These are phyloP conservation scores for Crithidia acanthocephali DNA, from an alignment of 208 protist species.

Conservation along the genomic window DNA sequence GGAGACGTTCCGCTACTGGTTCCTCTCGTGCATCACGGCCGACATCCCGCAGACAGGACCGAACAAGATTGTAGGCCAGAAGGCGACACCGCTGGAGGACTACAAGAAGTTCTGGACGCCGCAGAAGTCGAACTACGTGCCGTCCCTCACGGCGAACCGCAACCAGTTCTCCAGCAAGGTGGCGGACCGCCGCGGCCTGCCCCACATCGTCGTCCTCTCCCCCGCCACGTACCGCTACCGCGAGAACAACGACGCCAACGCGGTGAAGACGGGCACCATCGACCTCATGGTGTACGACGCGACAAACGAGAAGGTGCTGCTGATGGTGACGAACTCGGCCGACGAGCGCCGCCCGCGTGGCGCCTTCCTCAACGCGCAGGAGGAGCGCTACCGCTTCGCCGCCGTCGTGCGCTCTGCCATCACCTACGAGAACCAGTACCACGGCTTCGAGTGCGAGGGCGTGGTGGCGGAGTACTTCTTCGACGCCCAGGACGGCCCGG, in stretches of 20 bases:
- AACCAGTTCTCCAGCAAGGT: conserved; percentile 62
- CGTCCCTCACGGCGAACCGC: conserved; percentile 68
- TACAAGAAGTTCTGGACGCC: conserved; percentile 80
- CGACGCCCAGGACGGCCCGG: conserved; percentile 64
- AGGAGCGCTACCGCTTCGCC: conserved; percentile 85
- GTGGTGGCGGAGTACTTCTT: conserved; percentile 89
- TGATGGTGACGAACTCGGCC: conserved; percentile 76
- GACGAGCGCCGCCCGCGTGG: conserved; percentile 72
- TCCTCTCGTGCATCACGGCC: conserved; percentile 81
- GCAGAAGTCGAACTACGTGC: conserved; percentile 77
- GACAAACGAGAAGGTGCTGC: conserved; percentile 86
- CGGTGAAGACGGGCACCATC: conserved; percentile 62
- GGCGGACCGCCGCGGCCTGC: conserved; percentile 58
- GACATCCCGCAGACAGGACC: conserved; percentile 80
- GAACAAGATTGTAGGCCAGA: conserved; percentile 87
- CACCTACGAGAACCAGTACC: conserved; percentile 80
- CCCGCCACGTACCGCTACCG: conserved; percentile 81
- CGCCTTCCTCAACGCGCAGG: conserved; percentile 77
- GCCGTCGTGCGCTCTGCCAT: conserved; percentile 81
- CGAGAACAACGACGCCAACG: conserved; percentile 84
- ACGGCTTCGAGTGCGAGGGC: conserved; percentile 79
- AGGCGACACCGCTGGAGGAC: conserved; percentile 62
- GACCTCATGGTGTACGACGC: conserved; percentile 87
- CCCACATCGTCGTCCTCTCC: conserved; percentile 74
- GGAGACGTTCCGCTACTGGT: conserved; percentile 87